Conservation (phyloP, 2,329 filamentous ascomycete genomes). For the Arachnomyces sp. region DNA sequence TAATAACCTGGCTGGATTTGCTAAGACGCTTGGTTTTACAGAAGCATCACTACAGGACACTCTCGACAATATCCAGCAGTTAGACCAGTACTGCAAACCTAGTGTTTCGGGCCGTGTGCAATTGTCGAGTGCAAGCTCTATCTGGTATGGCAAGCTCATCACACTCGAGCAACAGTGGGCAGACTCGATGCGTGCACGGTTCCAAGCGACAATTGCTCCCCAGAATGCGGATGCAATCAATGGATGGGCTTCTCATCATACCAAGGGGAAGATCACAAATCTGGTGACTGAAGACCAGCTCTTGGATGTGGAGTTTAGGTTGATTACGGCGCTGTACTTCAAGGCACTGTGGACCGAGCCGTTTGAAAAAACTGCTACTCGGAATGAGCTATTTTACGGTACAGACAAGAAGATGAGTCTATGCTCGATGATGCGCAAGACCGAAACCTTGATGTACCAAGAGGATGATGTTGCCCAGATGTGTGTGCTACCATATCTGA, state of each 20-base stretch:
- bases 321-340: slow-evolving; percentile 7
- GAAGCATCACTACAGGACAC: not conserved
- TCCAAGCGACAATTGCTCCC: slow-evolving; percentile 1
- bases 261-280: slow-evolving; percentile 2
- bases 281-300: not conserved
- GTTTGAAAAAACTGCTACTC: not conserved
- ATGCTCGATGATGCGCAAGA: slow-evolving; percentile 4
- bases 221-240: slow-evolving; percentile 3
- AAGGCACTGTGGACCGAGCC: slow-evolving; percentile 4
- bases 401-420: not conserved
- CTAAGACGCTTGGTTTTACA: slow-evolving; percentile 1
- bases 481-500: slow-evolving; percentile 5
- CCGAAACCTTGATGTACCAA: slow-evolving; percentile 3
- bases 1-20: slow-evolving; percentile 1
- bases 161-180: slow-evolving; percentile 1
- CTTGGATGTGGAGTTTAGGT: not conserved
- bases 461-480: slow-evolving; percentile 6
- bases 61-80: not conserved
- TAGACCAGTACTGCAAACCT: slow-evolving; percentile 6
- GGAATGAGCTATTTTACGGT: not conserved
- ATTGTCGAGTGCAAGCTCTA: slow-evolving; percentile 1
- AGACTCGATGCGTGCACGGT: not conserved
- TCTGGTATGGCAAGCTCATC: slow-evolving; percentile 1
- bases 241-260: slow-evolving; percentile 1
- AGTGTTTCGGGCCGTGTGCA: not conserved